Evolutionary conservation across 768 basidiomycete species (phyloP), one percentile per base, ranked within the genome.

Genomic region (Russula dissimulans): DNA sequence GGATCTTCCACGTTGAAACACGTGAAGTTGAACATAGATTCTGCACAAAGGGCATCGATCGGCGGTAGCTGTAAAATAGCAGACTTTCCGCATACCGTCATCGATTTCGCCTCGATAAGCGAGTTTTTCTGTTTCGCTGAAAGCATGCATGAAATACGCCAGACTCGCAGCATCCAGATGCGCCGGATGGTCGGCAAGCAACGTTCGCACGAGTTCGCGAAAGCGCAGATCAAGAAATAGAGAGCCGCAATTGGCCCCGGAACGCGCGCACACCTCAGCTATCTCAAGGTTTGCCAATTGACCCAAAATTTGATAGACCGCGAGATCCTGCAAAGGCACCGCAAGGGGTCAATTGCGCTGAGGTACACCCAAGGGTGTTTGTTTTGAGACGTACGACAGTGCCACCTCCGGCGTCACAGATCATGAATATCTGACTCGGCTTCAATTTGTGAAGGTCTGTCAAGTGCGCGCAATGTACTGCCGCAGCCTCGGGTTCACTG

Each of bases 1-100:
- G 86, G 83, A 68, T 91, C 89, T 65, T 89, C 85, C 15, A 86
- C 83, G 64, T 93, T 93, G 78, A 94, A 94, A 71, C 89, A 92
- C 36, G 85, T 92, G 71, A 93, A 94, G 69, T 89, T 84, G 74
- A 93, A 93, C 77, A 85, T 86, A 57, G 82, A 85, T 32, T 85
- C 91, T 92, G 59, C 41, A 17, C n/a, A 60, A 58, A 61, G 22
- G 44, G 31, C 54, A 53, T 47, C 57, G 56, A 52, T 61, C 15
- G 48, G 36, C 54, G 22, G 60, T 15, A 32, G 39, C 51, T 44
- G 49, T 14, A 56, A 29, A 38, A 47, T 45, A 51, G 14, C 54
- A 9, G 50, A 43, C 46, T 17, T 10, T 41, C 45, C 5, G 69
- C 79, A 51, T 70, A 88, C 89, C 83, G 68, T 94, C 92, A 69